Base-by-base conservation (phyloP, 306 rosid species). In the Rubus idaeus region DNA sequence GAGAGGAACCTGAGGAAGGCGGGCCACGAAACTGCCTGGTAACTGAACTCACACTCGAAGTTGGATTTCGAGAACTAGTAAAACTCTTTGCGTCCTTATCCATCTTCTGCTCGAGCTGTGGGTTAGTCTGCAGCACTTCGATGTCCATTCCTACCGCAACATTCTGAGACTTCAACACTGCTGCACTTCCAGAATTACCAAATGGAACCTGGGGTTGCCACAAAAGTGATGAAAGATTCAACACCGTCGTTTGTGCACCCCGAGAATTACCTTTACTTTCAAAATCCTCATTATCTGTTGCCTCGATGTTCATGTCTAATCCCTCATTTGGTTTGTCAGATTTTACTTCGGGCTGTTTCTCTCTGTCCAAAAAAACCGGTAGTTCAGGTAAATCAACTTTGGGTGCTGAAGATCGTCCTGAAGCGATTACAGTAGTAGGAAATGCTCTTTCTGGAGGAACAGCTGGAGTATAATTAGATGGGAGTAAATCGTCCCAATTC, bases 371-470 rank as follows among this genome's bases (percentile, higher is more conserved):
- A 70, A 86, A 81, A 51, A 87, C 61, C 30, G 75, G 75, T 50
- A 81, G 70, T 71, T 90, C 96, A 7, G 81, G 70, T 26, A 85
- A 78, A 78, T 92, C 97, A 68, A 45, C 85, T 86, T 92, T 92
- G 20, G 92, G 21, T 18, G 93, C 83, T 39, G 96, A 87, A 70
- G 94, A 74, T 60, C 97, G 97, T 72, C 94, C 85, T 6, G 94
- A 89, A 60, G 97, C 80, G 66, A 95, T 92, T 80, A 91, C 67
- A 3, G 97, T 95, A 0, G 93, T 90, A 56, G 99, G 99, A 82
- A 95, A 92, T 75, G 99, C 97, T 79, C 97, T 91, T 84, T 95
- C 98, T 3, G 97, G 98, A 79, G 98, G 98, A 62, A 95, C 97
- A 37, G 99, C 99, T 21, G 97, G 97, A 60, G 97, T 92, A 79